Conservation (phyloP, 2,329 filamentous ascomycete species). For the Phialemoniopsis sp. region DNA sequence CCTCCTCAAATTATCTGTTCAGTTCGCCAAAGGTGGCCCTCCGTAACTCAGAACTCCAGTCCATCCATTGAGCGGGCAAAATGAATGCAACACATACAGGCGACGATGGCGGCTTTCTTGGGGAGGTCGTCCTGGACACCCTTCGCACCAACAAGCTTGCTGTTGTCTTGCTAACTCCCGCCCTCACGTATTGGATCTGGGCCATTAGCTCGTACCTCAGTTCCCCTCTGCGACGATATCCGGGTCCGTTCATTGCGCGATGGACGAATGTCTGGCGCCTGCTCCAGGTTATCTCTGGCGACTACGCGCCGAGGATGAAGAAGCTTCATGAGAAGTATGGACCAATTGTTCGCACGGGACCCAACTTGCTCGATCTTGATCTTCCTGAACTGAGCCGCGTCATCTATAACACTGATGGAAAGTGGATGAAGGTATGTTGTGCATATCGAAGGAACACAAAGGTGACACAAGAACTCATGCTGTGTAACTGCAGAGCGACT, state of each 20-base stretch:
- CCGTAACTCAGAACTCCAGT: too few relatives aligned
- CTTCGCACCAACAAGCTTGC: too few relatives aligned
- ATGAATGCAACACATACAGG: too few relatives aligned
- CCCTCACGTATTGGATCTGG: too few relatives aligned
- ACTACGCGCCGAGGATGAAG: constrained; percentile 21
- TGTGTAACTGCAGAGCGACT: constrained; percentile 28
- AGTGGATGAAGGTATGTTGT: constrained; percentile 21
- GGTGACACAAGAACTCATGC: constrained; percentile 2
- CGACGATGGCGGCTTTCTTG: too few relatives aligned
- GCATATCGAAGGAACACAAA: constrained; percentile 1
- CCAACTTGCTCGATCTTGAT: constrained; percentile 30
- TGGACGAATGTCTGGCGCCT: constrained; percentile 31
- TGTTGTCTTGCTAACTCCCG: too few relatives aligned
- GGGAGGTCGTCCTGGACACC: too few relatives aligned
- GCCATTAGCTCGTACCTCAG: not conserved
- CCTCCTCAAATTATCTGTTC: too few relatives aligned
- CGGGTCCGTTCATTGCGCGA: constrained; percentile 5
- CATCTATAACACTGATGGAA: constrained; percentile 25
- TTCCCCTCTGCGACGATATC: constrained; percentile 1
- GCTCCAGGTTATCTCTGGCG: constrained; percentile 19
- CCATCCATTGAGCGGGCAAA: too few relatives aligned
- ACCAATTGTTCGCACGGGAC: constrained; percentile 33
- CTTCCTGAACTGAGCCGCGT: constrained; percentile 28
- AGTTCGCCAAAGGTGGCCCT: too few relatives aligned
- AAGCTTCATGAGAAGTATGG: constrained; percentile 31